These are phyloP conservation scores for Trametes pubescens DNA, from an alignment of 1,284 basidiomycete species.

Conservation along the genomic window DNA sequence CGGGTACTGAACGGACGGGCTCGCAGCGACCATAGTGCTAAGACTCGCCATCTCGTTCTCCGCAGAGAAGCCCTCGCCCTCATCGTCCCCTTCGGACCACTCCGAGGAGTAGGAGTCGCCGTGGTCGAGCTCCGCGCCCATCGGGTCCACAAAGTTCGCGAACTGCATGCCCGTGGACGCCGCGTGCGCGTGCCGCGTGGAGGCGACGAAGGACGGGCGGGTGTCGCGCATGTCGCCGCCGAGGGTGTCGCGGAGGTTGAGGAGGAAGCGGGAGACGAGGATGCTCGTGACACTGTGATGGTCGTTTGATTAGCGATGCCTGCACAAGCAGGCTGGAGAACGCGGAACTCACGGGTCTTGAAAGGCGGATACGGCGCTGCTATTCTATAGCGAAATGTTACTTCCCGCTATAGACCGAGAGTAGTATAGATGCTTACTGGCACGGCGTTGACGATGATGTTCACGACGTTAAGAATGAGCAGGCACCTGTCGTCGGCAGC, in stretches of 20 bases:
- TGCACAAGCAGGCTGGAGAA: not conserved
- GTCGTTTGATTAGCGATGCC: not conserved
- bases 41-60: conserved; percentile 21
- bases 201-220: conserved; percentile 17
- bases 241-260: conserved; percentile 26
- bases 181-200: not conserved
- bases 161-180: conserved; percentile 12
- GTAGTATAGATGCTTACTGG: not conserved
- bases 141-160: conserved; percentile 18
- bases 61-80: not conserved
- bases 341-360: conserved; percentile 18
- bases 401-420: no score
- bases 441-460: conserved; percentile 20
- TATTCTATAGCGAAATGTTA: not conserved
- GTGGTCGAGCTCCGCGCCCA: conserved; percentile 22
- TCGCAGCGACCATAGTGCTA: not conserved
- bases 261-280: conserved; percentile 28
- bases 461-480: conserved; percentile 20
- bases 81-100: conserved; percentile 1
- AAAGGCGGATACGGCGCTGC: conserved; percentile 20
- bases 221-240: not conserved
- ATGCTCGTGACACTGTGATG: conserved; percentile 21
- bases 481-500: conserved; percentile 10
- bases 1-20: not conserved
- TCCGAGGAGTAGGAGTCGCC: not conserved